Evolutionary conservation across 2,329 filamentous ascomycete genomes (phyloP), one percentile per base, ranked within the genome.

Genomic region (Metarhizium rileyi): DNA sequence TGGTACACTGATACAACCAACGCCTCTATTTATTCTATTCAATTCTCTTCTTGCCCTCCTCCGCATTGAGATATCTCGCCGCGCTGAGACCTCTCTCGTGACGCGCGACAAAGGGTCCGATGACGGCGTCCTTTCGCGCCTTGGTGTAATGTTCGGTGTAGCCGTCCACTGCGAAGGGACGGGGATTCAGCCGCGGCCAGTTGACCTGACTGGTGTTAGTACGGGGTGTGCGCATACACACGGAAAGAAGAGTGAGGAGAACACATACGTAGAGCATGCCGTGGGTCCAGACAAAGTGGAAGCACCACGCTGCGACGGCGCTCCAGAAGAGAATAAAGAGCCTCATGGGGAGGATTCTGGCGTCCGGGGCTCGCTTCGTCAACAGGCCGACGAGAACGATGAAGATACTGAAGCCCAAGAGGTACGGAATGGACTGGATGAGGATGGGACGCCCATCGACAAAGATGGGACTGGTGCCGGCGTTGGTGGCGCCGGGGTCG

Each of bases 21-120:
- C 20, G 16, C 12, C 3, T 44, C 42, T 30, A 33, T n/a, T 23
- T n/a, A n/a, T n/a, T 59, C 58, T 78, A 90, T 66, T 98, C 93
- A 62, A 95, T 94, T 65, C 93, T 87, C 79, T 96, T 98, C 78
- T 98, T 98, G 48, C 93, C 93, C 70, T 98, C 93, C 67, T 98
- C 93, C 49, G 94, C 81, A 58, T 86, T 93, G 28, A 88, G 78
- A 58, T 94, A 84, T 53, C 88, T 77, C 41, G 86, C 84, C 56
- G 87, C 87, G 69, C 89, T 95, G 54, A 88, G 78, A 3, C 90
- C 89, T 16, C 90, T 77, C 68, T 95, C 87, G 63, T 95, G 90
- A 44, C 74, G 72, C 26, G 78, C 74, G 22, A 71, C 65, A 53
- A 95, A 78, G 14, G 79, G 71, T 3, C 93, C 93, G 44, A 97